These are phyloP conservation scores for Leishmania arabica DNA, from an alignment of 208 protist genomes.

Conservation along the genomic window DNA sequence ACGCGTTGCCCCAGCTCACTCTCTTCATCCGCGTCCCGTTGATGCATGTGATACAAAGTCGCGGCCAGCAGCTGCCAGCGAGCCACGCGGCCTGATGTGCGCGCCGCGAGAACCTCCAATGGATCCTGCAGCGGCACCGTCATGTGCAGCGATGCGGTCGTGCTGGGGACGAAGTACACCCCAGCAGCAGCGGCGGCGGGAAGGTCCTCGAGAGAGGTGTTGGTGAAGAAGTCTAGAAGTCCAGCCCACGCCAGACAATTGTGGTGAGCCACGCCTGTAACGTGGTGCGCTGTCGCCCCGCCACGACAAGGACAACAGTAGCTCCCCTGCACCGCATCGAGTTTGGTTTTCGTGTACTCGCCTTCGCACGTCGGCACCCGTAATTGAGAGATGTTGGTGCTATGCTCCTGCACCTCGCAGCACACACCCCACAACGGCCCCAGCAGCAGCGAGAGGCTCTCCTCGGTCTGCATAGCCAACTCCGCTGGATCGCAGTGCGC, in stretches of 20 bases:
- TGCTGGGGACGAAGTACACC: not conserved
- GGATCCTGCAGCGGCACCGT: conserved; percentile 25
- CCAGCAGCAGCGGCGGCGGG: not conserved
- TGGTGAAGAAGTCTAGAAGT: conserved; percentile 37
- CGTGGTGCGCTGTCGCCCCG: not conserved
- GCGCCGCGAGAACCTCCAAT: conserved; percentile 6
- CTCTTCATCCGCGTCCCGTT: not conserved
- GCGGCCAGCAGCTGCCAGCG: conserved; percentile 34
- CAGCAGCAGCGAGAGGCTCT: conserved; percentile 44
- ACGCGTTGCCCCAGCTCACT: too few relatives aligned
- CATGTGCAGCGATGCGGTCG: conserved; percentile 18
- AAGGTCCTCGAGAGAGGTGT: conserved; percentile 8
- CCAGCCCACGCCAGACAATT: conserved; percentile 80
- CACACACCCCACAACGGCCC: conserved; percentile 67
- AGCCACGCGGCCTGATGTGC: conserved; percentile 25
- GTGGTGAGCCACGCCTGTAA: conserved; percentile 49
- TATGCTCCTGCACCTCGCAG: not conserved
- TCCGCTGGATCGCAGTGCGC: conserved; percentile 45
- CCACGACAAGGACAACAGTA: not conserved
- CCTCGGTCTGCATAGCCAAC: conserved; percentile 55
- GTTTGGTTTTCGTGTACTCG: conserved; percentile 1
- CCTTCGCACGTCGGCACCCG: not conserved
- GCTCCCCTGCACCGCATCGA: not conserved
- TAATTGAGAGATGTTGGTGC: not conserved
- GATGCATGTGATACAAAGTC: conserved; percentile 2